Percentiles rank a stretch among this genome's conserved stretches.
Conservation (phyloP, 1,139 yeast genomes). For the Hyphopichia wangnamkhiaoensis region DNA sequence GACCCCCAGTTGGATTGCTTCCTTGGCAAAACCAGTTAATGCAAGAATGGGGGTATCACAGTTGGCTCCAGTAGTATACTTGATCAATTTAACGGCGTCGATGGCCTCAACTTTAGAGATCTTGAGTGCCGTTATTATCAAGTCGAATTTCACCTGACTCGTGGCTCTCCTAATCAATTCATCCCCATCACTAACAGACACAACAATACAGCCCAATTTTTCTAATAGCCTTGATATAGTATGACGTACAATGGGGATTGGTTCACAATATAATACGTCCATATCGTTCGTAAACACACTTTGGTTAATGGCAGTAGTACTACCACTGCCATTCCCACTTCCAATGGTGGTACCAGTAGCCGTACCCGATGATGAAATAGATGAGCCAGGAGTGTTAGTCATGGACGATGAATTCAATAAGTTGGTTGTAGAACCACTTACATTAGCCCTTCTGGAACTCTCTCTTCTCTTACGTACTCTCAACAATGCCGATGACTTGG, state of each 20-base stretch:
- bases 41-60: conserved; percentile 78
- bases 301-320: conserved; percentile 7
- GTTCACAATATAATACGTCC: conserved; percentile 82
- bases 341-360: no score
- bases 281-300: conserved; percentile 27
- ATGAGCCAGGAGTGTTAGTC: neutral
- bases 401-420: neutral
- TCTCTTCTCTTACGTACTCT: conserved; percentile 62
- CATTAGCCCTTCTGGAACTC: conserved; percentile 36
- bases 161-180: conserved; percentile 82
- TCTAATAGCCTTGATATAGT: conserved; percentile 66
- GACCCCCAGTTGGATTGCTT: conserved; percentile 56
- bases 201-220: conserved; percentile 77
- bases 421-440: conserved; percentile 1
- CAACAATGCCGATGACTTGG: conserved; percentile 49
- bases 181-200: conserved; percentile 76
- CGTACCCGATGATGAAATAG: neutral
- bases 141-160: conserved; percentile 79
- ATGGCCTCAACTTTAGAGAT: conserved; percentile 67
- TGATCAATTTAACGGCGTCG: conserved; percentile 77
- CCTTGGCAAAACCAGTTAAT: conserved; percentile 70
- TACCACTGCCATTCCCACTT: no score
- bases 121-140: conserved; percentile 75
- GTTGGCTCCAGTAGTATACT: conserved; percentile 74
- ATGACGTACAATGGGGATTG: conserved; percentile 79